Base-by-base conservation (phyloP, 495 filamentous ascomycete genomes). In the Annulohypoxylon maeteangense region DNA sequence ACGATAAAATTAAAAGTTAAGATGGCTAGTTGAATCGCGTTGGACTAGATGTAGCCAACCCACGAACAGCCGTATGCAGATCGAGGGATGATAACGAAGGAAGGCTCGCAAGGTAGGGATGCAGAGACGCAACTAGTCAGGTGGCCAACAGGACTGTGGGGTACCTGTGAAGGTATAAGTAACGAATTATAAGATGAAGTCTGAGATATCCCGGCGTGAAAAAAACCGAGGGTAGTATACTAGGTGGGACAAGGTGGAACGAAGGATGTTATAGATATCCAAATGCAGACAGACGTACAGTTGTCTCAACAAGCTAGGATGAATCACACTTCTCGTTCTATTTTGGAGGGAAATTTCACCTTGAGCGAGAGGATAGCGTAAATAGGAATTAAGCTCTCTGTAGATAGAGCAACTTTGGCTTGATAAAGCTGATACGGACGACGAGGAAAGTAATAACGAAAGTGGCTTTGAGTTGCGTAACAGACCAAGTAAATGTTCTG, bases 231-330 rank as follows among this genome's bases (percentile, higher is more conserved):
- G 20, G 60, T 34, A 10, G 55, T 71, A 62, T 62, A 60, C 8
- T 32, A 45, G 23, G 38, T 66, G 57, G 56, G 34, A 62, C 58
- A 62, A 34, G 51, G 44, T 67, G 50, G 50, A 58, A 67, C 62
- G 51, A 67, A 57, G 62, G 23, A 45, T 71, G 62, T 57, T 66
- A 55, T 60, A 31, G 22, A 64, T 55, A 27, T 65, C 48, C 29
- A 54, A 60, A 60, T 47, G 22, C 29, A 58, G 53, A 66, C 45
- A 29, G 44, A 66, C 45, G 20, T 51, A 45, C 32, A 63, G 61
- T 25, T 8, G 61, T 60, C 53, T 69, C 11, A 54, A 59, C 27
- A 44, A 25, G 31, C 55, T 29, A 55, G 61, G 10, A 53, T 29
- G n/a, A 70, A 57, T 48, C 16, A 60, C 36, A 42, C 36, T 32